A percentile compares a stretch with the other conserved stretches of the same genome.
Evolutionary conservation across 306 rosid species (phyloP).

Genomic region (Gastrolobium bilobum): DNA sequence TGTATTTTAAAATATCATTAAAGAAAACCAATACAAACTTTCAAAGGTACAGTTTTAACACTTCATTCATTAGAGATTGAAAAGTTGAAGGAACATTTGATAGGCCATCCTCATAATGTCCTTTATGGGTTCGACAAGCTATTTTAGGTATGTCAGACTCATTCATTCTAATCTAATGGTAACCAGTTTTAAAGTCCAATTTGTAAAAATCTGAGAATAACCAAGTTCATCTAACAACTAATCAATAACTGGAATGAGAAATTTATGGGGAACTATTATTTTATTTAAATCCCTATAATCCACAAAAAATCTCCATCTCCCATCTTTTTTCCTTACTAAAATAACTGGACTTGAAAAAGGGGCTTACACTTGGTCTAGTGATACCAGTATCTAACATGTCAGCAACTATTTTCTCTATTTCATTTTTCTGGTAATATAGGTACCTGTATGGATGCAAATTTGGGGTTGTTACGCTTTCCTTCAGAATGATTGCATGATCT

Average conservation of each 20-base stretch:
- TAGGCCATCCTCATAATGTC: too few species aligned
- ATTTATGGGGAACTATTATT: background rate
- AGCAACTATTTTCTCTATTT: background rate
- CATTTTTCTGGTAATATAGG: background rate
- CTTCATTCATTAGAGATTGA: too few species aligned
- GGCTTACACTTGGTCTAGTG: background rate
- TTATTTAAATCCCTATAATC: background rate
- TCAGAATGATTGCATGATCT: background rate
- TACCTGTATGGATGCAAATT: background rate
- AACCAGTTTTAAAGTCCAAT: too few species aligned
- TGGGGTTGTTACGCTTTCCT: background rate
- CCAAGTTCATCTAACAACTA: background rate
- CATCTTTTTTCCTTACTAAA: background rate
- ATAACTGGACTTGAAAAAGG: too few species aligned
- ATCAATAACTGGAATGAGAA: background rate
- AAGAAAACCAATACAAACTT: too few species aligned
- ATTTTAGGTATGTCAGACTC: too few species aligned
- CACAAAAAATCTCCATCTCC: background rate
- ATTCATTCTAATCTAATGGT: too few species aligned
- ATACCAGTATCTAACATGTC: background rate
- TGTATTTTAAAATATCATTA: too few species aligned
- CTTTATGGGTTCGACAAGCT: too few species aligned
- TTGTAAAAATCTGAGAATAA: background rate
- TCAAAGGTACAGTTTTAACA: too few species aligned
- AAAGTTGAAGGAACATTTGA: too few species aligned